A percentile compares a stretch with the other conserved stretches of the same genome.
These are phyloP conservation scores for Spizellomyces sp. DNA, from an alignment of 192 early-diverging fungal genomes.

Conservation along the genomic window DNA sequence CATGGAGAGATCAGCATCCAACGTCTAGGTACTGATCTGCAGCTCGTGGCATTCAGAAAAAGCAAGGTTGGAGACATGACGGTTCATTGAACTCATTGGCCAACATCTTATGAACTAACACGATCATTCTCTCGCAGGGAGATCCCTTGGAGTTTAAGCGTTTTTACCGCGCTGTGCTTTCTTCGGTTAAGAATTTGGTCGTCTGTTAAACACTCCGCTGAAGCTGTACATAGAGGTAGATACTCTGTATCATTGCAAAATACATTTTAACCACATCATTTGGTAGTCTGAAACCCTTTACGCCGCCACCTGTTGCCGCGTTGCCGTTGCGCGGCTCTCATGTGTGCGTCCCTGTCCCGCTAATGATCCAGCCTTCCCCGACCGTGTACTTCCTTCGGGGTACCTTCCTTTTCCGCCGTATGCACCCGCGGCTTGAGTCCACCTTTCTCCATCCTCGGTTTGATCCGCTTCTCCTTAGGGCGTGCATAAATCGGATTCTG, in stretches of 20 bases:
- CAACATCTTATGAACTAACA: background rate
- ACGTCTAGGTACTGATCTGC: slow-evolving; percentile 37
- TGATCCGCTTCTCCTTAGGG: slow-evolving; percentile 43
- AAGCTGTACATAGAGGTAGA: no score
- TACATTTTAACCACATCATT: no score
- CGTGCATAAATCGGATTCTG: slow-evolving; percentile 62
- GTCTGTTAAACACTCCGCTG: slow-evolving; percentile 4
- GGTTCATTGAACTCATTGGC: no score
- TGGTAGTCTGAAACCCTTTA: no score
- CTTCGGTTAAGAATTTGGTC: slow-evolving; percentile 18
- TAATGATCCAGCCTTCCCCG: no score
- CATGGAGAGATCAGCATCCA: slow-evolving; percentile 63
- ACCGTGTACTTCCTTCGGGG: background rate
- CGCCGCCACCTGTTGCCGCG: no score
- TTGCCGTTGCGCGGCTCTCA: no score
- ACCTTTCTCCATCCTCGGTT: slow-evolving; percentile 43
- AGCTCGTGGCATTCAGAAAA: slow-evolving; percentile 64
- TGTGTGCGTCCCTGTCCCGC: no score
- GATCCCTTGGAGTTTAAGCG: slow-evolving; percentile 63
- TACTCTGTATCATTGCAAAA: no score
- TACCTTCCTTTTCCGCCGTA: background rate
- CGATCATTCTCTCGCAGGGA: slow-evolving; percentile 31
- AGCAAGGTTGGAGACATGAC: slow-evolving; percentile 35
- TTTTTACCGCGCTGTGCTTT: slow-evolving; percentile 39
- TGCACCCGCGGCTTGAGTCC: slow-evolving; percentile 15